Percentiles rank a stretch among this genome's conserved stretches.
These are phyloP conservation scores for Grigorovia yakushimaensis DNA, from an alignment of 805 yeast species.

Conservation along the genomic window DNA sequence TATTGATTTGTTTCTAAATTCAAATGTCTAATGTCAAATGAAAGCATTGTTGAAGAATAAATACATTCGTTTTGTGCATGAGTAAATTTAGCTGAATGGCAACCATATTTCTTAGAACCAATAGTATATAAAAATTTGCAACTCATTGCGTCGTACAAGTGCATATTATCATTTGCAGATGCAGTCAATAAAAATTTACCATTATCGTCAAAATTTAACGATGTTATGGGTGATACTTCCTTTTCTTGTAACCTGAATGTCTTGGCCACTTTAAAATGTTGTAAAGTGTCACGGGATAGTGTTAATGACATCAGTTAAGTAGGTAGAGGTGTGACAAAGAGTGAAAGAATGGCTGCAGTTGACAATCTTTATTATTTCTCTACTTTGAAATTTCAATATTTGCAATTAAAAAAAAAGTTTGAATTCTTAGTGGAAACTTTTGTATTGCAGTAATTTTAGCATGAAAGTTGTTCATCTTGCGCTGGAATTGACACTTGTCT, in stretches of 20 bases:
- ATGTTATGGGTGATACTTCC: slow-evolving; percentile 48
- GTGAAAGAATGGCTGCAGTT: background rate
- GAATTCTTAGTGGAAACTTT: no score
- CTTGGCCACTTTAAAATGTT: slow-evolving; percentile 36
- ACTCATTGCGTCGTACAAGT: slow-evolving; percentile 64
- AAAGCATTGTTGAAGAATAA: slow-evolving; percentile 75
- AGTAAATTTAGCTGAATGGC: slow-evolving; percentile 76
- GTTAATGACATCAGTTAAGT: slow-evolving; percentile 17
- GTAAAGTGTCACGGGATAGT: slow-evolving; percentile 21
- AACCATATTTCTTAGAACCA: slow-evolving; percentile 85
- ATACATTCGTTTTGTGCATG: slow-evolving; percentile 63
- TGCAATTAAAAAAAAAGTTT: no score
- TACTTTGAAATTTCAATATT: no score
- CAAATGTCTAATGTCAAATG: slow-evolving; percentile 65
- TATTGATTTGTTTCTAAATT: slow-evolving; percentile 70
- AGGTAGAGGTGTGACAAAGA: no score
- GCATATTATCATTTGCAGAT: slow-evolving; percentile 75
- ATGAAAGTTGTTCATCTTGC: slow-evolving; percentile 46
- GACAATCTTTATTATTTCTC: background rate
- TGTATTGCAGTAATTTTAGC: no score
- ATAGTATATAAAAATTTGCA: slow-evolving; percentile 64
- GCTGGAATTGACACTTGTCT: slow-evolving; percentile 65
- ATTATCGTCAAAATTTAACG: slow-evolving; percentile 70
- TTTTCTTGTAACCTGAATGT: slow-evolving; percentile 40
- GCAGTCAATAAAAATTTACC: slow-evolving; percentile 71